Evolutionary conservation across 1,284 basidiomycete species (phyloP).

Genomic region (Ganoderma sinense): DNA sequence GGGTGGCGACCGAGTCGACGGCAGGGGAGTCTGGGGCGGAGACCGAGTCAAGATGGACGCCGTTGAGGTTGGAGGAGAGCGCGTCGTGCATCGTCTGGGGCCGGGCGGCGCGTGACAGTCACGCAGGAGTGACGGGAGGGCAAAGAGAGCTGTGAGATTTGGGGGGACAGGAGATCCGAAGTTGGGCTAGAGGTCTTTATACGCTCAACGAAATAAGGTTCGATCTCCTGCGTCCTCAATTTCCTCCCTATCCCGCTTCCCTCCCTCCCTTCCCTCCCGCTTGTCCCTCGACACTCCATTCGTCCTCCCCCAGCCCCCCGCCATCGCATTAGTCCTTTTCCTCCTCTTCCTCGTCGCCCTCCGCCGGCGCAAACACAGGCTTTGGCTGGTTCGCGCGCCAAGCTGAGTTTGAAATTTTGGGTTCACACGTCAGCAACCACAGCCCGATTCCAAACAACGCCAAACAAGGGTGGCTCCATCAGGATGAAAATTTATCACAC

Average conservation of each 20-base stretch:
- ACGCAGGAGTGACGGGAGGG: constrained; percentile 43
- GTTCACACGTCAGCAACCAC: constrained; percentile 70
- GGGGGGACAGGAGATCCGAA: constrained; percentile 74
- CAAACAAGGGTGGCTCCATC: constrained; percentile 44
- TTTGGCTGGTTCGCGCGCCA: constrained; percentile 84
- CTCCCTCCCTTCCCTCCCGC: constrained; percentile 32
- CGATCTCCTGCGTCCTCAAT: constrained; percentile 75
- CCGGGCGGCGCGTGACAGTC: constrained; percentile 49
- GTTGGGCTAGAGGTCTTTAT: constrained; percentile 76
- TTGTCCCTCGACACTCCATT: constrained; percentile 25
- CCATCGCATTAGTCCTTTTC: constrained; percentile 51
- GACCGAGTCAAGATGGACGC: constrained; percentile 55
- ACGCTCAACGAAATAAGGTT: constrained; percentile 80
- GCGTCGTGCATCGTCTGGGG: constrained; percentile 42
- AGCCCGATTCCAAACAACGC: constrained; percentile 54
- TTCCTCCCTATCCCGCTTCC: constrained; percentile 36
- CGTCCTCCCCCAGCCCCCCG: constrained; percentile 19
- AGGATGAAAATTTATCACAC: constrained; percentile 42
- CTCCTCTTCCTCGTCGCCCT: constrained; percentile 62
- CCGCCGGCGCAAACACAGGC: constrained; percentile 71
- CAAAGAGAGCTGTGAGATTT: constrained; percentile 60
- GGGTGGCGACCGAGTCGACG: constrained; percentile 66
- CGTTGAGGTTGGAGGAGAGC: constrained; percentile 40
- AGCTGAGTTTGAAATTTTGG: constrained; percentile 69
- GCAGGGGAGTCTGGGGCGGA: constrained; percentile 48